Evolutionary conservation across 192 early-diverging fungal species (phyloP).

Genomic region (Backusella sp.): DNA sequence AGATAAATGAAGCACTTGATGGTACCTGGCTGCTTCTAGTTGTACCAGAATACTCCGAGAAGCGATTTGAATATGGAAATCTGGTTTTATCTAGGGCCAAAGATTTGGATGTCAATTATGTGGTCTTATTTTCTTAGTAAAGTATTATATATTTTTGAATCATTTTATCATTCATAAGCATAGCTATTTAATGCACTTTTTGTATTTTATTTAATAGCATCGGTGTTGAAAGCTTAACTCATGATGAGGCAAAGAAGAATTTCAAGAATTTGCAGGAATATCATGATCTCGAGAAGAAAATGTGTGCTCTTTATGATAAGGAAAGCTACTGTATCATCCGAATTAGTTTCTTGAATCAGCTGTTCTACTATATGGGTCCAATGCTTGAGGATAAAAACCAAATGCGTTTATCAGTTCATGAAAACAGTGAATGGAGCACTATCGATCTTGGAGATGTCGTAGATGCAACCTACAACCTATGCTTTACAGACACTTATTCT

Average conservation of each 20-base stretch:
- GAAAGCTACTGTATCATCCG: slow-evolving; percentile 1
- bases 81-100: background rate
- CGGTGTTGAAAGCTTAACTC: background rate
- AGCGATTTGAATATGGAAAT: background rate
- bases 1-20: background rate
- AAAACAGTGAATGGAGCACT: background rate
- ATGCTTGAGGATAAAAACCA: slow-evolving; percentile 10
- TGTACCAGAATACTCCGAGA: slow-evolving; percentile 6
- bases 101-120: background rate
- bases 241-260: background rate
- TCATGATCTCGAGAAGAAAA: background rate
- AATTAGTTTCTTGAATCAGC: background rate
- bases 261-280: background rate
- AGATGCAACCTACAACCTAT: background rate
- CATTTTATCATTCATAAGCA: background rate
- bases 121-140: slow-evolving; percentile 10
- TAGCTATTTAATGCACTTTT: background rate
- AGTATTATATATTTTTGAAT: background rate
- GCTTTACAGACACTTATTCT: background rate
- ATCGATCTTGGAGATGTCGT: background rate
- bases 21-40: background rate
- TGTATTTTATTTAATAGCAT: slow-evolving; percentile 6
- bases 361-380: slow-evolving; percentile 14
- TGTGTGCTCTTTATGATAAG: background rate
- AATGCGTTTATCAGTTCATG: background rate